Base-by-base conservation (phyloP, 768 basidiomycete species). In the Clavulina sp. region DNA sequence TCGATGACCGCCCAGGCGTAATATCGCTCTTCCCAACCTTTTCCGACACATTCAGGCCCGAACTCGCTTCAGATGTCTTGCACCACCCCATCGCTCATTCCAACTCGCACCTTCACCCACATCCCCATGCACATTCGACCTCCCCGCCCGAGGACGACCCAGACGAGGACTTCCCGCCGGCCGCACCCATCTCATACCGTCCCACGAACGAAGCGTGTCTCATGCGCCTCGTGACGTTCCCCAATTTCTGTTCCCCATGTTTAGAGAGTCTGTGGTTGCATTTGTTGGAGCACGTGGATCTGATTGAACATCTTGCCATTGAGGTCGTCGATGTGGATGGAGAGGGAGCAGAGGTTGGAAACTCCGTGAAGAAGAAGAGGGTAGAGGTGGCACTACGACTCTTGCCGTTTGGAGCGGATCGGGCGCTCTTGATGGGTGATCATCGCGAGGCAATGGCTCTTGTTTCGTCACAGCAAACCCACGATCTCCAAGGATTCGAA, bases 171-270 rank as follows among this genome's bases (percentile, higher is more conserved):
- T 84, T 72, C 60, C 81, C 79, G 0, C 69, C 77, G 31, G 62
- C 66, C 34, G 83, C 85, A 58, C 62, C 63, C 49, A 84, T 80
- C 0, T 72, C 74, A 2, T 86, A 81, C 63, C 74, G 84, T n/a
- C 84, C 84, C 3, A 86, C 84, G 2, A 83, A 84, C 56, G 78
- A 83, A 54, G 80, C 78, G 61, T 86, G 84, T 60, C 74, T 86
- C 44, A 86, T 87, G 84, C 81, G 84, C 38, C 66, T 67, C 50
- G 78, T 84, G 38, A 76, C 73, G 28, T 70, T 73, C 0, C 77
- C 81, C 51, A 74, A 80, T 59, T 81, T 86, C 61, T 86, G 84
- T 69, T 75, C 69, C 56, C 77, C 75, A 48, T 87, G 84, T 60
- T 58, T 73, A 13, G 84, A 86, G 56, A 81, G 73, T 4, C 74